Conservation (phyloP, 2,329 filamentous ascomycete genomes). For the Trichoderma koningii region DNA sequence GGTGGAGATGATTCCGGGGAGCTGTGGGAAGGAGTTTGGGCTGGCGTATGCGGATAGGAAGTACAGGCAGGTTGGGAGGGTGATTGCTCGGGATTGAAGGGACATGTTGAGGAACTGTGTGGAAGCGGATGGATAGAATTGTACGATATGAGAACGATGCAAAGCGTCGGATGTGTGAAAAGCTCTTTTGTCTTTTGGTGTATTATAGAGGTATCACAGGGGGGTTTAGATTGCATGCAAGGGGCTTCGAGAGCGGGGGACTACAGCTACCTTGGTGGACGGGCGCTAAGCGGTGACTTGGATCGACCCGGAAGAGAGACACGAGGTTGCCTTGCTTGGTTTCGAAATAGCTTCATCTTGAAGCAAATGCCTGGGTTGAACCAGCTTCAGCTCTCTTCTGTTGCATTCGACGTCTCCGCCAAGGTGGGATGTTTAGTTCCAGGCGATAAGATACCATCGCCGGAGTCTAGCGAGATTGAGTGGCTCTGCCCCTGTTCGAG, state of each 20-base stretch:
- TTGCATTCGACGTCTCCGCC: constrained; percentile 5
- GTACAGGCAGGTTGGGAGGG: constrained; percentile 48
- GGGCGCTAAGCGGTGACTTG: background rate
- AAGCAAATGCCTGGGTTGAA: too few species aligned
- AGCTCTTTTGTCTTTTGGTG: background rate
- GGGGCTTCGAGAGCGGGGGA: constrained; percentile 8
- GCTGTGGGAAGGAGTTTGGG: constrained; percentile 44
- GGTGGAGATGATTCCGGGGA: constrained; percentile 45
- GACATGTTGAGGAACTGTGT: constrained; percentile 9
- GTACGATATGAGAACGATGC: constrained; percentile 18
- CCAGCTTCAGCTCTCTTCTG: constrained; percentile 3
- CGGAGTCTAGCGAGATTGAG: background rate
- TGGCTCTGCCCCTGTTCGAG: constrained; percentile 4
- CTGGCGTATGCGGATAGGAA: constrained; percentile 53
- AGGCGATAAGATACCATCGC: constrained; percentile 2
- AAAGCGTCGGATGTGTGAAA: constrained; percentile 9
- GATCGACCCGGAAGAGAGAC: too few species aligned
- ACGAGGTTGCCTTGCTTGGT: background rate
- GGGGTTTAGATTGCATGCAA: constrained; percentile 6
- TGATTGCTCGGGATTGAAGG: constrained; percentile 34
- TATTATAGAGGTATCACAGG: constrained; percentile 16
- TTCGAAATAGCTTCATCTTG: too few species aligned
- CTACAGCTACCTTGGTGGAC: constrained; percentile 4
- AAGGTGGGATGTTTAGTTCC: constrained; percentile 15
- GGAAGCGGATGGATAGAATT: constrained; percentile 26